phyloP scores from a whole-genome alignment of 805 yeast genomes.

The Clavispora santaluciae region DNA sequence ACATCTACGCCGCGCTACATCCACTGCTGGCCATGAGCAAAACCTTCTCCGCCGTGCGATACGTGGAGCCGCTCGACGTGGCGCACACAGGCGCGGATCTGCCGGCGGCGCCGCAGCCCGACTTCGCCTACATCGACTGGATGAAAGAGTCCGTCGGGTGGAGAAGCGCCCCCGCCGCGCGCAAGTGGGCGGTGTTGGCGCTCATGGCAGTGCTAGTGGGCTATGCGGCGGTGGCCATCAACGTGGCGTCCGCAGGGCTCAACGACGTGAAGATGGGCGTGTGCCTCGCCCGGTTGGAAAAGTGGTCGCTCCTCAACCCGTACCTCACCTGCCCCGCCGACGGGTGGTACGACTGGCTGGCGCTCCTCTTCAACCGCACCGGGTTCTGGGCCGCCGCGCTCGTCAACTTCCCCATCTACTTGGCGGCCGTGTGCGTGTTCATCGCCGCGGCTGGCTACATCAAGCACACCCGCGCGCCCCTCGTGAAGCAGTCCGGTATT shows the following conservation, averaged over 20 bases:
- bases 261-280: conserved; percentile 51
- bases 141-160: conserved; percentile 33
- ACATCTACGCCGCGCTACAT: too few species aligned
- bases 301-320: conserved; percentile 39
- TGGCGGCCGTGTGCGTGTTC: conserved; percentile 22
- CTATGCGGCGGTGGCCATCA: conserved; percentile 43
- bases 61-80: not conserved
- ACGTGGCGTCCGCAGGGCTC: conserved; percentile 45
- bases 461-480: conserved; percentile 21
- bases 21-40: not conserved
- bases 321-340: conserved; percentile 40
- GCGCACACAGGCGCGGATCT: not conserved
- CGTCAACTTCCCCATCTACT: conserved; percentile 34
- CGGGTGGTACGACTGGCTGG: conserved; percentile 38
- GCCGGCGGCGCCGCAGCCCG: not conserved
- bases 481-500: conserved; percentile 54
- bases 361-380: conserved; percentile 18
- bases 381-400: conserved; percentile 16
- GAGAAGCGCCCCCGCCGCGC: conserved; percentile 12
- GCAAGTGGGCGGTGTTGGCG: conserved; percentile 47
- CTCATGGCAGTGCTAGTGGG: conserved; percentile 46
- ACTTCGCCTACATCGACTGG: conserved; percentile 48
- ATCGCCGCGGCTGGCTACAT: conserved; percentile 27
- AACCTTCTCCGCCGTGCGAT: not conserved
- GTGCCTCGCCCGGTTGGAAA: conserved; percentile 36